These are phyloP conservation scores for Populus trichocarpa DNA, from an alignment of 441 rosid genomes.

Conservation along the genomic window DNA sequence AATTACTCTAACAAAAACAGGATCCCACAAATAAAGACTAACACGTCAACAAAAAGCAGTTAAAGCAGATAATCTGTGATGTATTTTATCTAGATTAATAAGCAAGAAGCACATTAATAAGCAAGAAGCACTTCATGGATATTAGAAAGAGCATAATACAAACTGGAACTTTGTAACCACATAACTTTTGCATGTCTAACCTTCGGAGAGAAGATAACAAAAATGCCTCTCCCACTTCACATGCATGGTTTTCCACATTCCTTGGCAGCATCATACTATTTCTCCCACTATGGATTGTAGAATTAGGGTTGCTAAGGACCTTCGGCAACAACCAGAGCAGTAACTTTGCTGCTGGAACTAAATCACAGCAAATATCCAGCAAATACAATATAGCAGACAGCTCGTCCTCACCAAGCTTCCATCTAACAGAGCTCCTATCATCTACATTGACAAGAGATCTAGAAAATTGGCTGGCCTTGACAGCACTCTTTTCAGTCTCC, in stretches of 20 bases:
- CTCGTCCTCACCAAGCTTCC: conserved; percentile 98
- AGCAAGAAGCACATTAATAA: too few relatives aligned
- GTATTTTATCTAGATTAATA: too few relatives aligned
- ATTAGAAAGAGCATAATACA: not conserved
- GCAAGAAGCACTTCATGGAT: not conserved
- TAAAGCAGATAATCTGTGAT: too few relatives aligned
- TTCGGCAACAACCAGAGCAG: conserved; percentile 91
- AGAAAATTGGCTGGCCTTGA: conserved; percentile 57
- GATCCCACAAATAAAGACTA: not conserved
- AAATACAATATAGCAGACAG: conserved; percentile 68
- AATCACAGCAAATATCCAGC: conserved; percentile 79
- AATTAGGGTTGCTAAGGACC: conserved; percentile 54
- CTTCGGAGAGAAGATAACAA: conserved; percentile 81
- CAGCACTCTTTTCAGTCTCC: conserved; percentile 62
- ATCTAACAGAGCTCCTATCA: conserved; percentile 52
- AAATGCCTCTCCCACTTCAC: conserved; percentile 88
- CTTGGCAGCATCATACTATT: conserved; percentile 49
- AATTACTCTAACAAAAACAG: too few relatives aligned
- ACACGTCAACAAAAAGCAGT: not conserved
- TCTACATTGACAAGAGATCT: conserved; percentile 59
- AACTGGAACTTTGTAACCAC: not conserved
- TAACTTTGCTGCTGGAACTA: conserved; percentile 73
- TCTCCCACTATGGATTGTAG: conserved; percentile 74
- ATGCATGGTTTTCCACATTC: conserved; percentile 65
- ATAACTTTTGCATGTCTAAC: conserved; percentile 33